A percentile compares a stretch with the other conserved stretches of the same genome.
phyloP scores from a whole-genome alignment of 495 filamentous ascomycete genomes.

The Hypoxylon fuscum region DNA sequence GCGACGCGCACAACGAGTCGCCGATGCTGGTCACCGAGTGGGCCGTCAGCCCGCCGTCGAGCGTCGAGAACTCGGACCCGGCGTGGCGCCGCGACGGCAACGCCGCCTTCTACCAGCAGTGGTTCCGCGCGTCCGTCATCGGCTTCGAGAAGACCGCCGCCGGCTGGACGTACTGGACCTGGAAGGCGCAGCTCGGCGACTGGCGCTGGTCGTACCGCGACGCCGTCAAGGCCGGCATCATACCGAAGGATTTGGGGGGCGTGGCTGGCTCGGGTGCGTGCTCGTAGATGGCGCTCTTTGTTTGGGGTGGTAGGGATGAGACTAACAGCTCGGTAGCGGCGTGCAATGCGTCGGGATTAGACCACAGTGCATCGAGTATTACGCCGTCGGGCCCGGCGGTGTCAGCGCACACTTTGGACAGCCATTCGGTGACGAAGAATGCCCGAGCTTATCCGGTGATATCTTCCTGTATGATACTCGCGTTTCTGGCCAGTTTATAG shows the following conservation, averaged over 20 bases:
- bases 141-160: conserved; percentile 60
- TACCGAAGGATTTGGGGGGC: conserved; percentile 45
- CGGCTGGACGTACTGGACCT: conserved; percentile 70
- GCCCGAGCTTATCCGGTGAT: not conserved
- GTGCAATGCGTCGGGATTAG: not conserved
- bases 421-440: not conserved
- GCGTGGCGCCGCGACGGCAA: conserved; percentile 49
- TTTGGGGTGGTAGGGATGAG: no score
- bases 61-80: conserved; percentile 50
- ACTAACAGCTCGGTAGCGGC: not conserved
- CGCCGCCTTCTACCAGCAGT: conserved; percentile 59
- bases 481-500: not conserved
- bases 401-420: not conserved
- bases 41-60: conserved; percentile 51
- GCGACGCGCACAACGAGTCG: conserved; percentile 1
- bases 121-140: conserved; percentile 65
- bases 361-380: not conserved
- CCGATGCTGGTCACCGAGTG: conserved; percentile 63
- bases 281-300: not conserved
- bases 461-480: not conserved
- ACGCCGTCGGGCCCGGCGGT: not conserved
- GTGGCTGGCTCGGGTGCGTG: not conserved
- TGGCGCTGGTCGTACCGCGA: conserved; percentile 44
- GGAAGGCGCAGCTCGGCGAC: conserved; percentile 54
- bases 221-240: conserved; percentile 57